phyloP scores from a whole-genome alignment of 371 early-diverging fungal species.

The Hamiltosporidium magnivora region DNA sequence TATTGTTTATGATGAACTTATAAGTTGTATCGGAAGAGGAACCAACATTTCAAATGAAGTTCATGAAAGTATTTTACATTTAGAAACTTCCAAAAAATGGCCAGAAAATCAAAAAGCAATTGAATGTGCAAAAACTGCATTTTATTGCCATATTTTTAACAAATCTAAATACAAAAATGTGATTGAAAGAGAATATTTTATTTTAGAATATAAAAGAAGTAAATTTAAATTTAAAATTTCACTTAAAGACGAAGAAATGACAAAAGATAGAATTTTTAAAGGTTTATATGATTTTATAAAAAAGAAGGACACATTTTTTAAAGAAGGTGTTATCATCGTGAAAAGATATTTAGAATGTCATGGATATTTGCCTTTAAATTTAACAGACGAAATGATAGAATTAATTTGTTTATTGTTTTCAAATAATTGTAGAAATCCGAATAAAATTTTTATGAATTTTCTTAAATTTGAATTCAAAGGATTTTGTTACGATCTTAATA shows the following conservation, averaged over 20 bases:
- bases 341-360: slow-evolving; percentile 15
- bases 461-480: not conserved
- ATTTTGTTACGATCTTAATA: not conserved
- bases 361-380: slow-evolving; percentile 27
- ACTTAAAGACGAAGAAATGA: slow-evolving; percentile 1
- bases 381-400: slow-evolving; percentile 24
- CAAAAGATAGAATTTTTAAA: not conserved
- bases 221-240: slow-evolving; percentile 21
- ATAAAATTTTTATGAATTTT: not conserved
- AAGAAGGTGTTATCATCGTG: slow-evolving; percentile 3
- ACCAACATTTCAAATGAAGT: not conserved
- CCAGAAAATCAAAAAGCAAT: slow-evolving; percentile 23
- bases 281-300: slow-evolving; percentile 7
- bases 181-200: slow-evolving; percentile 18
- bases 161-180: slow-evolving; percentile 8
- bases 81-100: slow-evolving; percentile 18
- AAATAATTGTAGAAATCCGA: not conserved
- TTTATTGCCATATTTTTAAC: slow-evolving; percentile 28
- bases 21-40: not conserved
- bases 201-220: slow-evolving; percentile 16
- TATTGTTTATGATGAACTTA: slow-evolving; percentile 14
- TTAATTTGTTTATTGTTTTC: slow-evolving; percentile 2
- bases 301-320: not conserved
- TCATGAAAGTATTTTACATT: slow-evolving; percentile 6
- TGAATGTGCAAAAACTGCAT: slow-evolving; percentile 29